phyloP scores from a whole-genome alignment of 2,329 filamentous ascomycete genomes.

The Ophiostoma tasmaniense region DNA sequence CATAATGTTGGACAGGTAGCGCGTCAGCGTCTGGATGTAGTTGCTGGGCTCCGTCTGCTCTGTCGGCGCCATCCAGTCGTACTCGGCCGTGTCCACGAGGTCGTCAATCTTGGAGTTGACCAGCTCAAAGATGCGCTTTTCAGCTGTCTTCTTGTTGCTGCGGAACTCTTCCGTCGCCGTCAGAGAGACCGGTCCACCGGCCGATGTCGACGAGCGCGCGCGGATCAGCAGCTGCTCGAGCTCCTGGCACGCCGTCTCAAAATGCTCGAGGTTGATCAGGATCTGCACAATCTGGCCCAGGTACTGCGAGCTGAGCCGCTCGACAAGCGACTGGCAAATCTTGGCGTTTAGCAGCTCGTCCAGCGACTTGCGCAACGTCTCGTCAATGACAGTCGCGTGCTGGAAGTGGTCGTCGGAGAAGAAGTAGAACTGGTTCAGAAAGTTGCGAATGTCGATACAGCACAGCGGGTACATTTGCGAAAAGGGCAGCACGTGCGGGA shows the following conservation, averaged over 20 bases:
- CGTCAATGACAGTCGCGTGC: slow-evolving; percentile 80
- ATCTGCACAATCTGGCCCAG: slow-evolving; percentile 98
- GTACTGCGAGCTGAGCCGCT: slow-evolving; percentile 84
- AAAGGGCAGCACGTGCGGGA: slow-evolving; percentile 92
- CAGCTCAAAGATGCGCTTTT: slow-evolving; percentile 95
- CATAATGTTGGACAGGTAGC: slow-evolving; percentile 94
- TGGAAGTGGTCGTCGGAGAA: slow-evolving; percentile 96
- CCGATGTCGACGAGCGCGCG: slow-evolving; percentile 72
- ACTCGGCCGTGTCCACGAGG: slow-evolving; percentile 91
- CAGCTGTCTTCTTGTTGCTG: slow-evolving; percentile 86
- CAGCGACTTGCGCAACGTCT: slow-evolving; percentile 77
- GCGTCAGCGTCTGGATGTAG: slow-evolving; percentile 92
- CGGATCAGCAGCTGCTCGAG: slow-evolving; percentile 79
- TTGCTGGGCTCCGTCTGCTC: slow-evolving; percentile 68
- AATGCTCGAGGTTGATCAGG: slow-evolving; percentile 93
- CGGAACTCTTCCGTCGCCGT: slow-evolving; percentile 79
- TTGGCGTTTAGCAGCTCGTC: slow-evolving; percentile 90
- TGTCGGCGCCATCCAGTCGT: slow-evolving; percentile 66
- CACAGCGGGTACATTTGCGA: slow-evolving; percentile 98
- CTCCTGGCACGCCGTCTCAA: slow-evolving; percentile 85
- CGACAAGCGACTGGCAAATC: slow-evolving; percentile 83
- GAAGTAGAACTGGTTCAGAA: slow-evolving; percentile 96
- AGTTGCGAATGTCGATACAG: slow-evolving; percentile 96
- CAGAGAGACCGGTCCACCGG: slow-evolving; percentile 70
- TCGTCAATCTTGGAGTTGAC: slow-evolving; percentile 99